Evolutionary conservation across 106 monocot species (phyloP).

Genomic region (Acorus calamus): DNA sequence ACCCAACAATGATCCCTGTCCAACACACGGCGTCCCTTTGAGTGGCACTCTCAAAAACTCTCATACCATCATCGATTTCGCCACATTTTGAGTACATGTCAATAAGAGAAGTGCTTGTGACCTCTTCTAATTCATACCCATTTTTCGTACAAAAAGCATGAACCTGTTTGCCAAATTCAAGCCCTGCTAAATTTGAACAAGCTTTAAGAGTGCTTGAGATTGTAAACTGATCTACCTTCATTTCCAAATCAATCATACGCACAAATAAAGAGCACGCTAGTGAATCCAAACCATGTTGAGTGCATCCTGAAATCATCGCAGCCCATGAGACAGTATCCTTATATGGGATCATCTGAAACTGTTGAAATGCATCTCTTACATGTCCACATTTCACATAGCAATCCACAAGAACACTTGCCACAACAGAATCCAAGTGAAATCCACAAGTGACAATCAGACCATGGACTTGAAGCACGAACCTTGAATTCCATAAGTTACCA

Average conservation of each 20-base stretch:
- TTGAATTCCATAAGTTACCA: constrained; percentile 17
- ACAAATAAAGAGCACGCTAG: constrained; percentile 46
- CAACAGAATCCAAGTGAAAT: constrained; percentile 29
- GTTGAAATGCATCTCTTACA: constrained; percentile 26
- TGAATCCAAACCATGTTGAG: constrained; percentile 28
- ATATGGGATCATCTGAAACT: constrained; percentile 28
- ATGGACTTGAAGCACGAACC: constrained; percentile 46
- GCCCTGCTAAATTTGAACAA: constrained; percentile 32
- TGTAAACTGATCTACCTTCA: constrained; percentile 32
- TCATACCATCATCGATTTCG: constrained; percentile 32
- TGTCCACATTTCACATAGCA: constrained; percentile 39
- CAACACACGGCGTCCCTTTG: constrained; percentile 36
- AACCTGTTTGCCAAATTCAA: constrained; percentile 39
- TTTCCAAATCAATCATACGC: constrained; percentile 21
- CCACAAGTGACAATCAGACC: constrained; percentile 28
- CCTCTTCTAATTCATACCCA: constrained; percentile 33
- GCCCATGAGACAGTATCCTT: constrained; percentile 54
- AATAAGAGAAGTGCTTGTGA: constrained; percentile 39
- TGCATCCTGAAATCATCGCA: constrained; percentile 34
- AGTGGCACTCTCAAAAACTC: constrained; percentile 20
- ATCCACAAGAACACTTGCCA: constrained; percentile 49
- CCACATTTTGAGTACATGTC: constrained; percentile 78
- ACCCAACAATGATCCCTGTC: constrained; percentile 58
- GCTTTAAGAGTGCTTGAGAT: constrained; percentile 41
- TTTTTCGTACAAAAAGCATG: constrained; percentile 33